A percentile compares a stretch with the other conserved stretches of the same genome.
These are phyloP conservation scores for Medakamo hakoo DNA, from an alignment of 139 green algal species.

Conservation along the genomic window DNA sequence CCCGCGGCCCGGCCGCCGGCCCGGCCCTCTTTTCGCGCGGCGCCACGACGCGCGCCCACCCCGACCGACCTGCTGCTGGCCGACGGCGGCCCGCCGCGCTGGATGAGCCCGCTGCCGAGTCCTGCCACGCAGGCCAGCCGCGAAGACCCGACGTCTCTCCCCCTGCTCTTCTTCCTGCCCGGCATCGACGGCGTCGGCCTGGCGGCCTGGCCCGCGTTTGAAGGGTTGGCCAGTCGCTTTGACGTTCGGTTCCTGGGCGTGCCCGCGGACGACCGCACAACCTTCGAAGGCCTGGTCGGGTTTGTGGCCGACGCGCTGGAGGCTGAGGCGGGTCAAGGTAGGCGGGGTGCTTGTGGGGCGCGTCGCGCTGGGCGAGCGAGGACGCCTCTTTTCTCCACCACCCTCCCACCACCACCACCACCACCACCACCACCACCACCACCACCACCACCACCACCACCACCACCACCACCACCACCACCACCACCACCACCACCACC, in stretches of 20 bases:
- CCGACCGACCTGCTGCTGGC: background rate
- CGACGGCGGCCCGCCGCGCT: conserved; percentile 11
- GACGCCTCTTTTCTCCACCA: background rate
- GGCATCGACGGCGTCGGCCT: conserved; percentile 65
- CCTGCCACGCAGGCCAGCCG: too few species aligned
- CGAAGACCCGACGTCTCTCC: conserved; percentile 29
- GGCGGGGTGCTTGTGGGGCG: background rate
- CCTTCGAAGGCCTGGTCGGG: conserved; percentile 43
- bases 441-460: too few species aligned
- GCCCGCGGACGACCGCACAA: conserved; percentile 42
- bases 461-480: too few species aligned
- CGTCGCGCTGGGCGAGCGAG: too few species aligned
- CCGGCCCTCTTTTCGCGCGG: too few species aligned
- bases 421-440: too few species aligned
- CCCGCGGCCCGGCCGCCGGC: too few species aligned
- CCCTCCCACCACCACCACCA: too few species aligned
- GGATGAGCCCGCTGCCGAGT: conserved; percentile 16
- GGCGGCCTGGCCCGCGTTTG: conserved; percentile 61
- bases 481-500: too few species aligned
- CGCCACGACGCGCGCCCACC: too few species aligned
- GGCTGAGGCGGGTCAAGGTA: conserved; percentile 10
- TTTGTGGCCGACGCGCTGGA: conserved; percentile 11
- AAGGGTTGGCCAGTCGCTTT: conserved; percentile 36
- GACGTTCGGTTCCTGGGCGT: conserved; percentile 50
- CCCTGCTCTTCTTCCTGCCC: conserved; percentile 61